phyloP scores from a whole-genome alignment of 176 grass and related monocot species.

The Panicum miliaceum region DNA sequence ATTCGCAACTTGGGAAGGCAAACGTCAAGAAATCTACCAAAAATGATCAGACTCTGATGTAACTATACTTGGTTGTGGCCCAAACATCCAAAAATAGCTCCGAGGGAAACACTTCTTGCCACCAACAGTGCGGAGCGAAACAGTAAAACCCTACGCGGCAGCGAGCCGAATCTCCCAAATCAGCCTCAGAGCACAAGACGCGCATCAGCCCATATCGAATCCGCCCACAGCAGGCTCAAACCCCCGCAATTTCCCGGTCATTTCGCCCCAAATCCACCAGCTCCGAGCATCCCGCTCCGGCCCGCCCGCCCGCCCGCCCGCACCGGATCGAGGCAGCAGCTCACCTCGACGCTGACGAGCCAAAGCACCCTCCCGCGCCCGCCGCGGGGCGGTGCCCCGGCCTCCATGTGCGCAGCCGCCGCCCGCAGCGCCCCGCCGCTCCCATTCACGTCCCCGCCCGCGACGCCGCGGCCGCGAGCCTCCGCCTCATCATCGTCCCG shows the following conservation, averaged over 20 bases:
- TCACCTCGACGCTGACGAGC: constrained; percentile 53
- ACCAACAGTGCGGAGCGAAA: neutral
- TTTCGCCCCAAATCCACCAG: constrained; percentile 27
- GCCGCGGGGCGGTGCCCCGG: constrained; percentile 25
- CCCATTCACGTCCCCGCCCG: constrained; percentile 54
- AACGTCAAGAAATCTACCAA: neutral
- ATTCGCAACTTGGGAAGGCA: neutral
- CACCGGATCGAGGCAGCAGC: constrained; percentile 45
- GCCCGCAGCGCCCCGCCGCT: constrained; percentile 40
- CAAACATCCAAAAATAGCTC: constrained; percentile 43
- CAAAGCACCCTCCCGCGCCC: constrained; percentile 49
- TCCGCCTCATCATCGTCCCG: constrained; percentile 33
- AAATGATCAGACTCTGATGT: neutral
- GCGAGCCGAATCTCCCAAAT: constrained; percentile 18
- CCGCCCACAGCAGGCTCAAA: neutral
- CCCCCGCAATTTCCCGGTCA: neutral
- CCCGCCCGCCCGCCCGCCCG: neutral
- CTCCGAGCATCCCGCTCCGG: neutral
- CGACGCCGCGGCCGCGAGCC: constrained; percentile 22
- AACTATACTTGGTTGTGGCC: neutral
- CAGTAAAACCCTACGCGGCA: constrained; percentile 44
- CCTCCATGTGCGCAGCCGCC: constrained; percentile 50
- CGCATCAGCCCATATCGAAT: constrained; percentile 9
- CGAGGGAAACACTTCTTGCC: neutral
- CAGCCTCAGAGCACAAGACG: neutral